Base-by-base conservation (phyloP, 805 yeast species). In the Lipomyces spencermartinsiae region DNA sequence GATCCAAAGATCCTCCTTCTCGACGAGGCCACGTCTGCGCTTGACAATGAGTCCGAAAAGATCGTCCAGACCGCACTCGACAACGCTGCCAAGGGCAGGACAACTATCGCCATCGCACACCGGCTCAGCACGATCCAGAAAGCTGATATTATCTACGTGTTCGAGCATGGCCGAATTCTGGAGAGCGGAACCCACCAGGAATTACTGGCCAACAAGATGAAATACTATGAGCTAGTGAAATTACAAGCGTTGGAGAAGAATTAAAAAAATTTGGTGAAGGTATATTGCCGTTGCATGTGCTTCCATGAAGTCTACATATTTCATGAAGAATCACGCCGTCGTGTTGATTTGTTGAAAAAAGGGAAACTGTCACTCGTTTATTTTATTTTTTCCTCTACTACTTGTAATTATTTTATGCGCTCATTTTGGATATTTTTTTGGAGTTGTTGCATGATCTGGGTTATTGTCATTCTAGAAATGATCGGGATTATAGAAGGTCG, bases 51-150 rank as follows among this genome's bases (percentile, higher is more conserved):
- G 74, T 89, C 93, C 0, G 94, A 89, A 77, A 80, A 86, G 14
- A 83, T 84, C 75, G 89, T 89, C 64, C 93, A 89, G 76, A 71
- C 79, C 9, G 89, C 92, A 6, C 87, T 87, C 66, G 80, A 81
- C 10, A 79, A 78, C 6, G 91, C 89, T 73, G 90, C 90, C 70
- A 65, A 78, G 14, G 80, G 86, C 39, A 87, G 93, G 73, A 89
- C 93, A 1, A 87, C 90, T 53, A 79, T 89, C 70, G 89, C 93
- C 74, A 88, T 89, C 78, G 93, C 93, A 8, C 94, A 89, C 77
- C 81, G 94, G 74, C 81, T 90, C 79, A 84, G 84, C 70, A 86
- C 91, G 0, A 87, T 87, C 67, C 77, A 80, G 61, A 81, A 83
- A 65, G 84, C 92, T 0, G 80, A 83, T 60, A 79, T 80, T 58